Base-by-base conservation (phyloP, 805 yeast genomes). In the Ogataea paradorogensis region DNA sequence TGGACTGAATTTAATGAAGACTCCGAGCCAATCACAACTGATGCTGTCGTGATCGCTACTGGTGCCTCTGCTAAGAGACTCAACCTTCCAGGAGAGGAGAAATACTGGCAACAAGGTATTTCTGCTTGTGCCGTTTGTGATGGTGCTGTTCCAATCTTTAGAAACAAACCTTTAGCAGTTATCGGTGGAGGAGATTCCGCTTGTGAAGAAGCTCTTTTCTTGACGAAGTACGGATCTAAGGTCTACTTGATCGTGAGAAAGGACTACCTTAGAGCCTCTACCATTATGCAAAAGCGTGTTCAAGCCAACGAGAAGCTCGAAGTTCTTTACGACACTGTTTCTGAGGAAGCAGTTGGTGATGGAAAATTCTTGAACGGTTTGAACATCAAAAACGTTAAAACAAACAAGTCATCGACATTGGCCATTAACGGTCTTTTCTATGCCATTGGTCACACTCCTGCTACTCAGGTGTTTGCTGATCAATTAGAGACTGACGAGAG, bases 41-140 rank as follows among this genome's bases (percentile, higher is more conserved):
- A 93, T 58, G 85, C 97, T 24, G 80, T 93, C 38, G 81, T 93
- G 52, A 66, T 93, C 48, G 96, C 99, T 51, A 93, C 99, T 33
- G 99, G 99, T 62, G 99, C 99, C 15, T 84, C 95, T 28, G 99
- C 99, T 44, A 88, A 83, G 76, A 86, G 99, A 73, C 76, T 93
- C 69, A 69, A 77, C 62, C 72, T 93, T 47, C 96, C 97, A 44
- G 99, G 99, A 56, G 99, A 93, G 72, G 98, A 93, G 52, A 76
- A 77, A 25, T 93, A 93, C 78, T 93, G 99, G 99, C 99, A 93
- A 74, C 84, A 84, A 65, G 99, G 99, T 66, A 93, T 93, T 53
- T 86, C 96, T 53, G 99, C 99, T 13, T 93, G 99, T 74, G 99
- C 99, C 28, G 99, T 93, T 47, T 93, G 99, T 71, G 99, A 93